phyloP scores from a whole-genome alignment of 1,139 yeast genomes.

The Barnettozyma hawaiiensis region DNA sequence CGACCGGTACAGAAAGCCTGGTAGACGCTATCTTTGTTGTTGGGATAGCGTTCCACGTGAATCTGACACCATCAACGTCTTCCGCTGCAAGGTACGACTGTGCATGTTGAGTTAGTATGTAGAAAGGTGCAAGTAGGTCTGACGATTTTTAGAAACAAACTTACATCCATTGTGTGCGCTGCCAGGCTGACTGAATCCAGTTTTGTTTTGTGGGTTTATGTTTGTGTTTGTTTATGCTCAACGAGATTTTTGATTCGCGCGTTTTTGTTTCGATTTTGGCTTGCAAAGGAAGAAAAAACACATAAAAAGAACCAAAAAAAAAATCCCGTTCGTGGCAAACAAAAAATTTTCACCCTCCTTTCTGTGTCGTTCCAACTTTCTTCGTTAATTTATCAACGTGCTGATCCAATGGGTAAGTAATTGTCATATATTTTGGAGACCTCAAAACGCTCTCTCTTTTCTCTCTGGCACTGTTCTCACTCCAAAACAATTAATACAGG shows the following conservation, averaged over 20 bases:
- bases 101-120: background rate
- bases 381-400: background rate
- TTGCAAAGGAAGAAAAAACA: too few relatives aligned
- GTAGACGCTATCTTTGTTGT: conserved; percentile 53
- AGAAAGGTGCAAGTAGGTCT: background rate
- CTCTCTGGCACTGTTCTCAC: background rate
- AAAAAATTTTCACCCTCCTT: conserved; percentile 3
- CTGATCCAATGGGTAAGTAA: background rate
- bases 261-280: background rate
- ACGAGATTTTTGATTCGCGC: too few relatives aligned
- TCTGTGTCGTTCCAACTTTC: background rate
- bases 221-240: too few relatives aligned
- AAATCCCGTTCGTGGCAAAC: too few relatives aligned
- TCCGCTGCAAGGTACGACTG: conserved; percentile 55
- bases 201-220: too few relatives aligned
- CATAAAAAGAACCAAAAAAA: too few relatives aligned
- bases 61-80: conserved; percentile 62
- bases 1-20: conserved; percentile 55
- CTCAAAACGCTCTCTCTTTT: background rate
- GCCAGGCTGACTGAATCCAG: background rate
- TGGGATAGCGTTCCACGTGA: conserved; percentile 65
- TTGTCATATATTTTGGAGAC: background rate
- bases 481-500: background rate
- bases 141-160: background rate
- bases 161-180: conserved; percentile 10